Percentiles rank a stretch among this genome's conserved stretches.
phyloP scores from a whole-genome alignment of 192 early-diverging fungal species.

The Endogone sp. region DNA sequence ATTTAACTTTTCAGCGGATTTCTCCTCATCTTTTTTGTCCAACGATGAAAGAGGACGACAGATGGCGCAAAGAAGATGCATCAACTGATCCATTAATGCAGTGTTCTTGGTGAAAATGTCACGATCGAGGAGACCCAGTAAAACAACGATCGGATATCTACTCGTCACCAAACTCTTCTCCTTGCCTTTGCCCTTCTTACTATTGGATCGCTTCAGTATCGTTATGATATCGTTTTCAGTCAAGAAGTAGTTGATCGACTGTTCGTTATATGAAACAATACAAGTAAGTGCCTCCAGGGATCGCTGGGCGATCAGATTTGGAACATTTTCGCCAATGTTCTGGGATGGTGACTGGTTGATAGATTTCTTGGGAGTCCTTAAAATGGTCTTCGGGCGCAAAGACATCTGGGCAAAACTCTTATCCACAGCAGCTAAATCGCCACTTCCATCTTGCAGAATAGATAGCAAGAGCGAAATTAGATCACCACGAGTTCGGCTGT shows the following conservation, averaged over 20 bases:
- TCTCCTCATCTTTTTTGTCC: constrained; percentile 44
- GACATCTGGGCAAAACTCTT: constrained; percentile 74
- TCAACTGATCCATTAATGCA: constrained; percentile 80
- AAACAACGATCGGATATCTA: constrained; percentile 69
- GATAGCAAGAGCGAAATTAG: constrained; percentile 82
- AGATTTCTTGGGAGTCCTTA: constrained; percentile 17
- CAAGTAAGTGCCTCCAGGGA: constrained; percentile 81
- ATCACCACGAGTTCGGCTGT: constrained; percentile 79
- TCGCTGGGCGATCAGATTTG: constrained; percentile 87
- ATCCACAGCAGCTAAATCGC: constrained; percentile 72
- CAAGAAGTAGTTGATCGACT: constrained; percentile 75
- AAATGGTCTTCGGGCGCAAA: constrained; percentile 38
- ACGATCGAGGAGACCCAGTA: constrained; percentile 82
- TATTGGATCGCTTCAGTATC: constrained; percentile 49
- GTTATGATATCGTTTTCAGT: constrained; percentile 61
- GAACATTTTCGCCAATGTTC: constrained; percentile 58
- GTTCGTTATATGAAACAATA: constrained; percentile 75
- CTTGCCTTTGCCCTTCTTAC: constrained; percentile 70
- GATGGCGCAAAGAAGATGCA: constrained; percentile 79
- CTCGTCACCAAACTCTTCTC: constrained; percentile 43
- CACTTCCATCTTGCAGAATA: constrained; percentile 78
- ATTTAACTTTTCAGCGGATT: not conserved
- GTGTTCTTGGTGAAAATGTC: constrained; percentile 79
- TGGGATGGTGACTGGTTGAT: constrained; percentile 13
- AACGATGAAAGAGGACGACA: constrained; percentile 70